phyloP scores from a whole-genome alignment of 495 filamentous ascomycete species.

The Podospora pseudopauciseta region DNA sequence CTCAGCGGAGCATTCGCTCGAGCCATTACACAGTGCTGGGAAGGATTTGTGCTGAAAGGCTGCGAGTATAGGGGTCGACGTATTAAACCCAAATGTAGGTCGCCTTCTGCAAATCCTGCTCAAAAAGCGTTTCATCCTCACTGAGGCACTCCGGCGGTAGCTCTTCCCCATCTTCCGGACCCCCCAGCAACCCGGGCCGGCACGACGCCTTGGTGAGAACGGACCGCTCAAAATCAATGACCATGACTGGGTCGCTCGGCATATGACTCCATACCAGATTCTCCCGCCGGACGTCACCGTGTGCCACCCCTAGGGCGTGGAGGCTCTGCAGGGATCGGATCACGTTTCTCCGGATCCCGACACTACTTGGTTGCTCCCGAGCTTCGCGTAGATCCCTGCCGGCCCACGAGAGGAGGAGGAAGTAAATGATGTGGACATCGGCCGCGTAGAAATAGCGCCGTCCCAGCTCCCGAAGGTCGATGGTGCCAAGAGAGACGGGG shows the following conservation, averaged over 20 bases:
- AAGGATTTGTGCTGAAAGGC: too few relatives aligned
- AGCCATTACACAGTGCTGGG: too few relatives aligned
- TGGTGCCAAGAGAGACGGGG: conserved; percentile 40
- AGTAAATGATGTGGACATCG: conserved; percentile 42
- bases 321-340: conserved; percentile 22
- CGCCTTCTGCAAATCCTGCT: too few relatives aligned
- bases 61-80: too few relatives aligned
- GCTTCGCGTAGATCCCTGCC: conserved; percentile 1
- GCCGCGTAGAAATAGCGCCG: conserved; percentile 35
- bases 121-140: too few relatives aligned
- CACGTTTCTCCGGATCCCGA: conserved; percentile 1
- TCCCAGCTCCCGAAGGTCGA: conserved; percentile 33
- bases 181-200: too few relatives aligned
- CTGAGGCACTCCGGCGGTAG: too few relatives aligned
- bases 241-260: conserved; percentile 13
- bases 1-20: too few relatives aligned
- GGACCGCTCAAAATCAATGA: conserved; percentile 22
- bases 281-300: conserved; percentile 14
- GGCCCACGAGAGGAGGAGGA: conserved; percentile 46
- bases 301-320: conserved; percentile 15
- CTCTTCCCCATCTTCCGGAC: too few relatives aligned
- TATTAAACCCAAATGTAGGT: too few relatives aligned
- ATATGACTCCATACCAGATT: conserved; percentile 17
- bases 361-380: conserved; percentile 1
- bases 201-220: conserved; percentile 8